Evolutionary conservation across 1,284 basidiomycete genomes (phyloP), one percentile per base, ranked within the genome.

Genomic region (Trametes versicolor): DNA sequence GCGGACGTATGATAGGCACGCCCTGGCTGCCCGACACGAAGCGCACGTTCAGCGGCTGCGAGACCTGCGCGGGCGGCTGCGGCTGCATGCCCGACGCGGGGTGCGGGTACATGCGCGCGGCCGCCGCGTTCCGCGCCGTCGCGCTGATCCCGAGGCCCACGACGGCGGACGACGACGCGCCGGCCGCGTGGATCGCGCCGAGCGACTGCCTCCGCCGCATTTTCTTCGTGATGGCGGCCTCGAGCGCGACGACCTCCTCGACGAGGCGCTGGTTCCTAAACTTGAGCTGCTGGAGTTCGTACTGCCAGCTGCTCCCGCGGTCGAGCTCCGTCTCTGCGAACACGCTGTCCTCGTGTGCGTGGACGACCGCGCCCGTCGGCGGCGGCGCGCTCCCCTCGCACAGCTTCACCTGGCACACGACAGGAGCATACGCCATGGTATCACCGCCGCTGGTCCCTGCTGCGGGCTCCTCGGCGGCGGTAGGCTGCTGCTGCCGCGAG

Each of bases 271-370:
- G 82, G 74, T 97, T 97, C 59, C 85, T 83, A 72, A 89, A 88
- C 74, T 89, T 85, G 70, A 96, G 82, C 78, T 96, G 93, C 78
- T 96, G 92, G 41, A 97, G 82, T 79, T 96, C 95, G 73, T 95
- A 97, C 78, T 96, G 95, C 95, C 96, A 97, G 68, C 91, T 94
- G 43, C 90, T 90, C 23, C 84, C 87, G 13, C 90, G 80, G 9
- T 79, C 76, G 0, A 85, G 83, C 51, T 91, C 88, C 23, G 96
- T 83, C 75, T 94, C 93, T 52, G 87, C 87, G 70, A 95, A 95
- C 10, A 95, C 77, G 68, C 92, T 88, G 34, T 73, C 77, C 1
- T 45, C 19, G 41, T 74, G 74, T 13, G 80, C 68, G 51, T 83
- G 78, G 27, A 69, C 65, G 53, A 74, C 45, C 43, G 52, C 50